These are phyloP conservation scores for Fraxinus sp. DNA, from an alignment of 305 asterid genomes.

Conservation along the genomic window DNA sequence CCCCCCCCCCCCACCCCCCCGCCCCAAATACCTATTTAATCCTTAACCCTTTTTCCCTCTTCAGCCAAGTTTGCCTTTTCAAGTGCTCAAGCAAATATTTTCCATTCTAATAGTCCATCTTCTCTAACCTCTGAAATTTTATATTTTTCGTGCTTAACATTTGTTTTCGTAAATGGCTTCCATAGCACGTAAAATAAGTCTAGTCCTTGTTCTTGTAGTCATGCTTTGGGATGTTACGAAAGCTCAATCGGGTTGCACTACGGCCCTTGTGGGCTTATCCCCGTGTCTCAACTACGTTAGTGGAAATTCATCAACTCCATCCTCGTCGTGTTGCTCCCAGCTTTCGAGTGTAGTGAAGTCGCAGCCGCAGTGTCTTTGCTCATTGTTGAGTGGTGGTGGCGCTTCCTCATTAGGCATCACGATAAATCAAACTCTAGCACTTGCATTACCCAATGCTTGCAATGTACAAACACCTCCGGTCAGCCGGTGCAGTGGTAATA, in stretches of 20 bases:
- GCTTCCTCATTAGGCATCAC: constrained; percentile 47
- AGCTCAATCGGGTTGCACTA: constrained; percentile 65
- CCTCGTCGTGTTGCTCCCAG: constrained; percentile 61
- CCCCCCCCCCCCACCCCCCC: not conserved
- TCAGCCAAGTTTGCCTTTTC: constrained; percentile 19
- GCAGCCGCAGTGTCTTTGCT: constrained; percentile 72
- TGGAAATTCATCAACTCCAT: constrained; percentile 58
- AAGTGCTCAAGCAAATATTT: not conserved
- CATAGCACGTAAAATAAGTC: constrained; percentile 13
- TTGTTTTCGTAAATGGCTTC: constrained; percentile 34
- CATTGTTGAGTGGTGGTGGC: constrained; percentile 42
- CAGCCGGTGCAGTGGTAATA: constrained; percentile 63
- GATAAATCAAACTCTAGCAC: constrained; percentile 66
- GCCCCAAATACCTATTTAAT: constrained; percentile 25
- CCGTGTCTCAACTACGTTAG: constrained; percentile 66
- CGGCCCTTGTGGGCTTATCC: constrained; percentile 47
- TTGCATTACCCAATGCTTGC: constrained; percentile 65
- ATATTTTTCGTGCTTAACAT: not conserved
- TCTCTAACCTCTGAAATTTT: not conserved
- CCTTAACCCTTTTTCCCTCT: not conserved
- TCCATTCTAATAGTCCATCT: not conserved
- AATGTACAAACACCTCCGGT: constrained; percentile 68
- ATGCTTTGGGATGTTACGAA: constrained; percentile 26
- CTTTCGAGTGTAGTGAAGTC: constrained; percentile 49
- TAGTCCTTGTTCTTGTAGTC: constrained; percentile 17